Evolutionary conservation across 345 rosid species (phyloP).

Genomic region (Durio zibethinus): DNA sequence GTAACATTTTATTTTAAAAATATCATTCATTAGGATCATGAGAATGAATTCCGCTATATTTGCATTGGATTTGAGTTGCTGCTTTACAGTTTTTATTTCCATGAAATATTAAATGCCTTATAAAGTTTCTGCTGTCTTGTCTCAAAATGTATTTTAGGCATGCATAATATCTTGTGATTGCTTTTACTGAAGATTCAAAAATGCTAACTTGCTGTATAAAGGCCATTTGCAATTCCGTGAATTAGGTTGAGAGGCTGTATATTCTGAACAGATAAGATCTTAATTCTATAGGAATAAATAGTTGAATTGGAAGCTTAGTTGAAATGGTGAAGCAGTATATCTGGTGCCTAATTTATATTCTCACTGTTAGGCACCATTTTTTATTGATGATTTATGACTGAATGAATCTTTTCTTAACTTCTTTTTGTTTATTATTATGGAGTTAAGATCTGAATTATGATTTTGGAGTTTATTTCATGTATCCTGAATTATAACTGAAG

Average conservation of each 20-base stretch:
- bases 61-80: neutral
- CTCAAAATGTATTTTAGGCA: neutral
- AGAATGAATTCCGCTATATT: neutral
- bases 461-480: neutral
- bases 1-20: neutral
- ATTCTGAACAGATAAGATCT: neutral
- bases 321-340: neutral
- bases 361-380: neutral
- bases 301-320: neutral
- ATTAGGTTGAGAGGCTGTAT: neutral
- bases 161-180: neutral
- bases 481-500: neutral
- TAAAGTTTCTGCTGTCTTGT: neutral
- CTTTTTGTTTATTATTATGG: neutral
- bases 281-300: neutral
- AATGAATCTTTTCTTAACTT: neutral
- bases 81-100: neutral
- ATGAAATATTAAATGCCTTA: neutral
- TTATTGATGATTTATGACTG: neutral
- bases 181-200: neutral
- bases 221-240: neutral
- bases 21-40: constrained; percentile 8
- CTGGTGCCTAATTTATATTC: neutral
- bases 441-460: neutral
- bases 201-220: neutral